Evolutionary conservation across 108 stramenopile species (phyloP).

Genomic region (Fistulifera pelliculosa): DNA sequence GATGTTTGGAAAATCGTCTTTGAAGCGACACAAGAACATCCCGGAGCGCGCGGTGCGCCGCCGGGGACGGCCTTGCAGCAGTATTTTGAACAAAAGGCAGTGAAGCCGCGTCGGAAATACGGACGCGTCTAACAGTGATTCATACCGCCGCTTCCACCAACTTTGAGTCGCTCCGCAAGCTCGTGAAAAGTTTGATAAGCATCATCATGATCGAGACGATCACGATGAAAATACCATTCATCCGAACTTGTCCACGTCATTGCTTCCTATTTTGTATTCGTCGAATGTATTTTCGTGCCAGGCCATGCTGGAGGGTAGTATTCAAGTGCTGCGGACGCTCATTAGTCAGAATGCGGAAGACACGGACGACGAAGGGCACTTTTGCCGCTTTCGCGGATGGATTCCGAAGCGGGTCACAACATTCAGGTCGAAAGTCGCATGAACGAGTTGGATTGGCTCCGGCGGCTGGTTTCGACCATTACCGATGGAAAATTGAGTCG

Average conservation of each 20-base stretch:
- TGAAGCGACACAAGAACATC: conserved; percentile 12
- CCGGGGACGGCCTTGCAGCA: conserved; percentile 48
- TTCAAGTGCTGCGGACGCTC: conserved; percentile 35
- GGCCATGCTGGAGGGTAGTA: conserved; percentile 29
- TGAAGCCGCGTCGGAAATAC: conserved; percentile 30
- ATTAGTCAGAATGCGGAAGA: neutral
- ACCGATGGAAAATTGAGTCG: conserved; percentile 6
- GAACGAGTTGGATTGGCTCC: conserved; percentile 52
- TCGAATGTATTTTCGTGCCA: conserved; percentile 32
- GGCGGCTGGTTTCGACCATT: conserved; percentile 25
- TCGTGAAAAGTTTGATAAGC: conserved; percentile 71
- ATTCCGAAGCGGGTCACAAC: conserved; percentile 13
- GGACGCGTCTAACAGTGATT: conserved; percentile 38
- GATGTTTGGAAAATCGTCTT: conserved; percentile 41
- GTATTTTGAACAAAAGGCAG: conserved; percentile 22
- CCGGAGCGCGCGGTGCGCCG: conserved; percentile 42
- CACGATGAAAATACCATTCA: conserved; percentile 4
- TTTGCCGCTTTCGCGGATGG: conserved; percentile 7
- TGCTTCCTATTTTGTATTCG: conserved; percentile 55
- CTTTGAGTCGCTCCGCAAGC: conserved; percentile 55
- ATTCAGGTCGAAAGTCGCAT: conserved; percentile 19
- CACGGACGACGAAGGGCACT: neutral
- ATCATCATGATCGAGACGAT: too few species aligned
- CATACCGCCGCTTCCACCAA: conserved; percentile 49
- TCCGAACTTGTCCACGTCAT: conserved; percentile 17